phyloP scores from a whole-genome alignment of 768 basidiomycete genomes.

The Russula brevipes region DNA sequence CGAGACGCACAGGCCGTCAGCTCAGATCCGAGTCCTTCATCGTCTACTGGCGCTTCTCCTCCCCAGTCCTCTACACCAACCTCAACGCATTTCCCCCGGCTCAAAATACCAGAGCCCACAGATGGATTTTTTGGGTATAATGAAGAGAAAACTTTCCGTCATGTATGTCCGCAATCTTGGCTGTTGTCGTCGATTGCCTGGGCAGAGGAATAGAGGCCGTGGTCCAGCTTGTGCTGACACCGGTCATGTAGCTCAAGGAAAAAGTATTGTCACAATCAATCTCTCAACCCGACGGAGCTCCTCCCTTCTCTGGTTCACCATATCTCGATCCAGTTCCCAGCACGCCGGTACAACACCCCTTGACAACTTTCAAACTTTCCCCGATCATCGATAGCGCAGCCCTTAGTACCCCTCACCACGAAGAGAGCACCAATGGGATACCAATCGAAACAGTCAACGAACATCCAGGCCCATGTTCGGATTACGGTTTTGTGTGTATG shows the following conservation, averaged over 20 bases:
- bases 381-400: conserved; percentile 8
- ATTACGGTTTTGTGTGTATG: conserved; percentile 8
- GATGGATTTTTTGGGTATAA: conserved; percentile 78
- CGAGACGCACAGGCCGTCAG: not conserved
- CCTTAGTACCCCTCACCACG: not conserved
- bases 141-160: conserved; percentile 71
- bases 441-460: conserved; percentile 10
- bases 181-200: not conserved
- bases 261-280: conserved; percentile 66
- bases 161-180: conserved; percentile 44
- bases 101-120: conserved; percentile 45
- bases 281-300: conserved; percentile 33
- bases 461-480: conserved; percentile 11
- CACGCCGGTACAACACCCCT: not conserved
- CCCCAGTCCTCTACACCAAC: not conserved
- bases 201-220: not conserved
- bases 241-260: conserved; percentile 56
- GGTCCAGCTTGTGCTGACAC: not conserved
- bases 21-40: not conserved
- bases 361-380: not conserved
- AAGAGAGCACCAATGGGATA: conserved; percentile 2
- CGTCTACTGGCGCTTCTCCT: not conserved
- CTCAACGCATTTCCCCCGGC: conserved; percentile 27
- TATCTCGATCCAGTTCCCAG: conserved; percentile 14
- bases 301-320: conserved; percentile 31